phyloP scores from a whole-genome alignment of 805 yeast genomes.

The Kodamaea restingae region DNA sequence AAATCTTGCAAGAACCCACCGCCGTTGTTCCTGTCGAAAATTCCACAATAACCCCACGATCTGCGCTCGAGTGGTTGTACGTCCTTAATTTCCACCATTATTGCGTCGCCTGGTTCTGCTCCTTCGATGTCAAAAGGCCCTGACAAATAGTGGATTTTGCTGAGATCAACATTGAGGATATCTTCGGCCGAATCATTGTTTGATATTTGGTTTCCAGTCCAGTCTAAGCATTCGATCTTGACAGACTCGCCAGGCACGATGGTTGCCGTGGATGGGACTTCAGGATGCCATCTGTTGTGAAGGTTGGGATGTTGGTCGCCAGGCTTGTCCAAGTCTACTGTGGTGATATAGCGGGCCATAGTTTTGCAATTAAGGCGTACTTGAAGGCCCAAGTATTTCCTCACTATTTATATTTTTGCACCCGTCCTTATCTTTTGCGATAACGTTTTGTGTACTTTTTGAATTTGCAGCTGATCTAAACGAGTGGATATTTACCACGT shows the following conservation, averaged over 20 bases:
- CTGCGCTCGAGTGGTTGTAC: slow-evolving; percentile 50
- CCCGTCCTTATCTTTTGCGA: not conserved
- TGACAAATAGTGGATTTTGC: slow-evolving; percentile 45
- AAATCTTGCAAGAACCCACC: slow-evolving; percentile 48
- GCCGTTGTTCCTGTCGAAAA: slow-evolving; percentile 46
- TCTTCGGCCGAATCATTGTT: slow-evolving; percentile 49
- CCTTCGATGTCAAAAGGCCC: slow-evolving; percentile 46
- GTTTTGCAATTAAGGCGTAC: too few relatives aligned
- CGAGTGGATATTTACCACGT: too few relatives aligned
- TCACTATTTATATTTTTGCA: not conserved
- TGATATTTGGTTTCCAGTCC: slow-evolving; percentile 51
- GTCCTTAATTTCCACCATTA: slow-evolving; percentile 48
- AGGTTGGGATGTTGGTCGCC: slow-evolving; percentile 45
- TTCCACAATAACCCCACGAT: slow-evolving; percentile 53
- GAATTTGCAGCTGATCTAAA: too few relatives aligned
- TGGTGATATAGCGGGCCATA: slow-evolving; percentile 17
- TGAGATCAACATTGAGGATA: slow-evolving; percentile 41
- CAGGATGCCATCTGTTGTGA: slow-evolving; percentile 55
- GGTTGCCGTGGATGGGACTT: slow-evolving; percentile 38
- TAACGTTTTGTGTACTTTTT: too few relatives aligned
- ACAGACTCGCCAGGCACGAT: slow-evolving; percentile 42
- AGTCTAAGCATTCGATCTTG: slow-evolving; percentile 48
- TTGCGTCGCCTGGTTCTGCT: slow-evolving; percentile 46
- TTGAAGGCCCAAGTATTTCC: too few relatives aligned
- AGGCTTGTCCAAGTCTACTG: slow-evolving; percentile 41